Evolutionary conservation across 805 yeast genomes (phyloP).

Genomic region (Lipomyces kockii): DNA sequence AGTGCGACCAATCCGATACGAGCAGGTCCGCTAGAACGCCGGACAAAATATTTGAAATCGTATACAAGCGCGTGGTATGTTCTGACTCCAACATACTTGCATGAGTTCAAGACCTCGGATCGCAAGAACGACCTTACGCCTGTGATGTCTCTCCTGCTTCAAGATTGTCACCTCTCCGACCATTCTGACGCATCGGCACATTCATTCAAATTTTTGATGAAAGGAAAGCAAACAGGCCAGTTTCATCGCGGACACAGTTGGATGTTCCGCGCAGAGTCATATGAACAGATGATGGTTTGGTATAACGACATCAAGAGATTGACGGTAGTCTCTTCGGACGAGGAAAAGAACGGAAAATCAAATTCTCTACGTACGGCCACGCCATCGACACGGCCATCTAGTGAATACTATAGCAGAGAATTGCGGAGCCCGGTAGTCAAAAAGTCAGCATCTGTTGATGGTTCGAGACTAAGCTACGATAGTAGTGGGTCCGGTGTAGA

Average conservation of each 20-base stretch:
- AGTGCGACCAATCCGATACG: slow-evolving; percentile 70
- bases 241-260: slow-evolving; percentile 85
- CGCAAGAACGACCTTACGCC: slow-evolving; percentile 81
- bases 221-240: slow-evolving; percentile 73
- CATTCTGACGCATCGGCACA: slow-evolving; percentile 45
- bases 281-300: slow-evolving; percentile 83
- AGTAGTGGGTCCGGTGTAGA: slow-evolving; percentile 7
- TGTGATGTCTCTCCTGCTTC: slow-evolving; percentile 77
- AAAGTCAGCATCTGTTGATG: neutral
- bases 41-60: slow-evolving; percentile 90
- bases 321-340: slow-evolving; percentile 14
- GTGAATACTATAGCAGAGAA: slow-evolving; percentile 16
- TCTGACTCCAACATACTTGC: slow-evolving; percentile 82
- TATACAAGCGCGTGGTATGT: slow-evolving; percentile 91
- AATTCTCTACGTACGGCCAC: neutral
- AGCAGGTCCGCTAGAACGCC: slow-evolving; percentile 82
- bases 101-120: slow-evolving; percentile 86
- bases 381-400: slow-evolving; percentile 16
- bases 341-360: neutral
- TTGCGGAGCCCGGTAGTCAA: neutral
- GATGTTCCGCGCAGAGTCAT: slow-evolving; percentile 91
- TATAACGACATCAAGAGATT: slow-evolving; percentile 66
- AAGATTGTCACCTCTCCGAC: slow-evolving; percentile 79
- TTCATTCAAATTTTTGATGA: slow-evolving; percentile 71
- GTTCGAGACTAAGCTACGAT: slow-evolving; percentile 1